Conservation (phyloP, 106 monocot genomes). For the Ottelia alismoides region DNA sequence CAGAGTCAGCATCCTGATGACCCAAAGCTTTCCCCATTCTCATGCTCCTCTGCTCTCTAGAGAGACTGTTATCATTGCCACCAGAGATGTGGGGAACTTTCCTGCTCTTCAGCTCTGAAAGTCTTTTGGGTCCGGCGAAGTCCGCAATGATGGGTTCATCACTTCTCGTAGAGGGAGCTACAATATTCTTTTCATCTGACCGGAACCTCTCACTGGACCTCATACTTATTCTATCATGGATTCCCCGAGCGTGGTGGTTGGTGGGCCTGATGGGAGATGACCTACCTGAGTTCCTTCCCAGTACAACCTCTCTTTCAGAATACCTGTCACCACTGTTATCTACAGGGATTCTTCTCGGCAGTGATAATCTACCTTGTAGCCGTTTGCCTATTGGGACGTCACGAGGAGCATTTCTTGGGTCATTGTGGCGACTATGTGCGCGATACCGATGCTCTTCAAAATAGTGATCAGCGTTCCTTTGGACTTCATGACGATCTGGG, state of each 20-base stretch:
- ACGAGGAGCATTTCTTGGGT: constrained; percentile 17
- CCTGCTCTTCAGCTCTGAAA: constrained; percentile 50
- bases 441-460: constrained; percentile 32
- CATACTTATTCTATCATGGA: too few species aligned
- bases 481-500: too few species aligned
- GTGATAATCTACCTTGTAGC: too few species aligned
- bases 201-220: too few species aligned
- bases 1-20: too few species aligned
- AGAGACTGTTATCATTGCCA: neutral
- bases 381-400: too few species aligned
- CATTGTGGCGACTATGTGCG: constrained; percentile 13
- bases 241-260: constrained; percentile 9
- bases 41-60: neutral
- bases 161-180: too few species aligned
- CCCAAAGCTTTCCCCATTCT: constrained; percentile 12
- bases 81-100: constrained; percentile 26
- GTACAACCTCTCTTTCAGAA: too few species aligned
- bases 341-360: constrained; percentile 9
- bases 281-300: too few species aligned
- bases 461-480: constrained; percentile 33
- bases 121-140: constrained; percentile 66
- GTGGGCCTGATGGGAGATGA: constrained; percentile 26
- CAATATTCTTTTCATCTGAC: too few species aligned
- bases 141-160: constrained; percentile 18
- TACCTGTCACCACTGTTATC: constrained; percentile 21